phyloP scores from a whole-genome alignment of 1,139 yeast genomes.

The Yarrowia galli region DNA sequence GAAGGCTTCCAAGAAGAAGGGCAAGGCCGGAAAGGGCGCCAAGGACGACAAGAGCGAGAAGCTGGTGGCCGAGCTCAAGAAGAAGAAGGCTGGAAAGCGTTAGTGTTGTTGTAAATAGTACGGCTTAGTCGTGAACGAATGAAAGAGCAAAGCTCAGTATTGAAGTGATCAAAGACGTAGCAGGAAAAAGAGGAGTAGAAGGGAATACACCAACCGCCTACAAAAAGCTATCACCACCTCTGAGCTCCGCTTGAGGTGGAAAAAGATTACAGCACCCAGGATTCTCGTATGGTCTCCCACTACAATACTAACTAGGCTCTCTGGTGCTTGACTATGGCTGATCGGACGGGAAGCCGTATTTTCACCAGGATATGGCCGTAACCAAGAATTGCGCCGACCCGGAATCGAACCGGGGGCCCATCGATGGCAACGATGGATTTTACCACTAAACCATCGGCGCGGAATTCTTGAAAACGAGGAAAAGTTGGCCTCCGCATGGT shows the following conservation, averaged over 20 bases:
- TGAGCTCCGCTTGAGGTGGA: background rate
- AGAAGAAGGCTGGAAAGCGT: conserved; percentile 35
- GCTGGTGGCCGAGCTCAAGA: conserved; percentile 37
- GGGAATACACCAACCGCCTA: no score
- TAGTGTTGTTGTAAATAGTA: conserved; percentile 27
- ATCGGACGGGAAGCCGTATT: conserved; percentile 39
- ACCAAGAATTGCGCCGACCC: conserved; percentile 38
- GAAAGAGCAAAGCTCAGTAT: background rate
- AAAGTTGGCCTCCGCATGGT: background rate
- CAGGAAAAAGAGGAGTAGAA: background rate
- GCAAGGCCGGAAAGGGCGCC: background rate
- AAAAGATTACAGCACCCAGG: conserved; percentile 38
- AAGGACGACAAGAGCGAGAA: conserved; percentile 37
- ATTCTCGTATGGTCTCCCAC: conserved; percentile 39
- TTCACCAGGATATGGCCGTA: conserved; percentile 39
- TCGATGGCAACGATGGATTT: conserved; percentile 39
- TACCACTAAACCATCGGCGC: conserved; percentile 39
- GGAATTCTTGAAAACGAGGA: background rate
- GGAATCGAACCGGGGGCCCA: conserved; percentile 39
- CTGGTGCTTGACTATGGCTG: conserved; percentile 39
- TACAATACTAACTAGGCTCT: conserved; percentile 39
- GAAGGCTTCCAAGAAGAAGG: conserved; percentile 26
- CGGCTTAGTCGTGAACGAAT: background rate
- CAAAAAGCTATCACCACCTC: no score
- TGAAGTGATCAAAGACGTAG: background rate